Evolutionary conservation across 805 yeast species (phyloP), one percentile per base, ranked within the genome.

Genomic region (Yarrowia bubula): DNA sequence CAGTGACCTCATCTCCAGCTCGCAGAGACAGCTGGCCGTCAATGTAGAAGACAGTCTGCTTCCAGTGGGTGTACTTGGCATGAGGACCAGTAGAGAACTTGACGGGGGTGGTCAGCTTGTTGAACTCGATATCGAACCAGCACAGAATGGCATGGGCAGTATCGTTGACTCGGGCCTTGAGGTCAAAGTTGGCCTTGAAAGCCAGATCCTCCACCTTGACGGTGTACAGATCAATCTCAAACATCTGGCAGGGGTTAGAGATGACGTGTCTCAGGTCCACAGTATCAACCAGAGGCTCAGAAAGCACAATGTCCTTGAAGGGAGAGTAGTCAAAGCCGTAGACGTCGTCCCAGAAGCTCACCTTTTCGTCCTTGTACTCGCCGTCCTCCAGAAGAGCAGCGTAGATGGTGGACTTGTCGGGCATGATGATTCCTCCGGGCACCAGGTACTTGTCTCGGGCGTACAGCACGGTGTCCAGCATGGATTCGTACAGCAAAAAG

Each of bases 271-370:
- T 77, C 75, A 88, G 84, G 68, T 93, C 92, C 65, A 95, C 98
- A n/a, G 87, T 88, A 75, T 95, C 99, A 46, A 95, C 98, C 70
- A 95, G 83, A 18, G 99, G 99, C 77, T 95, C 99, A 50, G 86
- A 82, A 87, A 90, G 87, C 48, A 96, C 95, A 65, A 90, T 77
- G 60, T 88, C 86, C 69, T 89, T 86, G 76, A 95, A 92, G 51
- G 97, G 98, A 47, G 93, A 80, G 78, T 90, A 95, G 76, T 96
- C 98, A 73, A 95, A 95, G 4, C 99, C 99, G 73, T 95, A 95
- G 32, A 95, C 97, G 74, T 92, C 91, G 75, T 90, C 92, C 99
- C 99, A 95, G 79, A 85, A 95, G 71, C 87, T 87, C 70, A 93
- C 84, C 74, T 93, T 95, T 72, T 95, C 97, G 64, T 87, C 87